Evolutionary conservation across 805 yeast genomes (phyloP), one percentile per base, ranked within the genome.

Genomic region (Jamesozyma spencerorum): DNA sequence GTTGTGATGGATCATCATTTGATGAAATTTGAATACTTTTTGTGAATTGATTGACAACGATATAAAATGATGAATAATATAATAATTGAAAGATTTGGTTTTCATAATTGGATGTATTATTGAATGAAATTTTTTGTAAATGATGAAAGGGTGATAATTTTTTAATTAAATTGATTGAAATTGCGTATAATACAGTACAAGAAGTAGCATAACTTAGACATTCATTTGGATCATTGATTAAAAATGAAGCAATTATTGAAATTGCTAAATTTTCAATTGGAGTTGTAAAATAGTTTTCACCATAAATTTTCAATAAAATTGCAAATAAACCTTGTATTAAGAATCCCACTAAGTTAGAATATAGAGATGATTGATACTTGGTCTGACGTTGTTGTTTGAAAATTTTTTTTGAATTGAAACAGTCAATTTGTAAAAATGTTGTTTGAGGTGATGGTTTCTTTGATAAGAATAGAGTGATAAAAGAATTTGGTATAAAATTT

Each of bases 161-260:
- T 31, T 41, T 46, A n/a, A 37, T 42, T 3, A 44, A 26, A 19
- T 54, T 51, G 3, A 49, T 34, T 2, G 54, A 42, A 2, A 52
- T 42, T 1, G 57, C 60, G 40, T 57, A 54, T 18, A 57, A 32
- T 3, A 55, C 49, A 6, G 60, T 53, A 36, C 58, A 51, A n/a
- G 56, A 44, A 1, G 58, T 50, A 4, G 64, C 63, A 39, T 47
- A 50, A 37, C 51, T 50, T 24, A 58, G 30, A 18, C 58, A 51
- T 28, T 57, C 55, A 12, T 40, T 43, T 3, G 63, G 58, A 34
- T 57, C 55, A 40, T 56, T 58, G n/a, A 57, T 55, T 47, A 58
- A 45, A n/a, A 60, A 57, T 1, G 64, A 58, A 14, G 63, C 60
- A 18, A 57, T 31, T 1, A 58, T 50, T 7, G 63, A 47, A 30